Conservation (phyloP, 495 filamentous ascomycete species). For the Neurospora pannonica region DNA sequence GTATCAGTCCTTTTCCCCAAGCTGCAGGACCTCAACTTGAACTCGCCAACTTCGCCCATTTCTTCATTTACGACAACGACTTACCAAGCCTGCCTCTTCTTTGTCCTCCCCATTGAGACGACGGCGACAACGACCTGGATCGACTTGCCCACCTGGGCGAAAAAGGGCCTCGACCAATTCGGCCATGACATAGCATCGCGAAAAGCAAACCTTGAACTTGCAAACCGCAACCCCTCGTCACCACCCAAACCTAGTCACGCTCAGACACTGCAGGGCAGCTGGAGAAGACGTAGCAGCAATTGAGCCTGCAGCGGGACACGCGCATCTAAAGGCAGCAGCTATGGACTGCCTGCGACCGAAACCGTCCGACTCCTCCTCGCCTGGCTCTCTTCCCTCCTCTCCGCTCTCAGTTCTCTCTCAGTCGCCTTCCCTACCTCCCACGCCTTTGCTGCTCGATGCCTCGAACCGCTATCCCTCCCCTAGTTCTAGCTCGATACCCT, state of each 20-base stretch:
- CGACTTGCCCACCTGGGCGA: neutral
- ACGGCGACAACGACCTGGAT: neutral
- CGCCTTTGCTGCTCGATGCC: constrained; percentile 32
- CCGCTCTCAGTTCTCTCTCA: constrained; percentile 39
- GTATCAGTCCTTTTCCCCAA: neutral
- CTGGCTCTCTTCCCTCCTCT: constrained; percentile 34
- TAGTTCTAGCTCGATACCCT: constrained; percentile 20
- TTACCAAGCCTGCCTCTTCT: neutral
- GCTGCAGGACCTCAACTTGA: neutral
- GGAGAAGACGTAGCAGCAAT: neutral
- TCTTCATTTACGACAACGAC: neutral
- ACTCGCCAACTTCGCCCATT: neutral
- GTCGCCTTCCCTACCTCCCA: constrained; percentile 47
- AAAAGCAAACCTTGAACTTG: neutral
- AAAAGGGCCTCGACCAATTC: neutral
- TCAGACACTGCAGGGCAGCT: neutral
- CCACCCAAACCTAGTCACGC: neutral
- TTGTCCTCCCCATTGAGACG: neutral
- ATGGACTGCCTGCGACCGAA: constrained; percentile 16
- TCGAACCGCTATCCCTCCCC: constrained; percentile 34
- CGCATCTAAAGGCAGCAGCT: constrained; percentile 4
- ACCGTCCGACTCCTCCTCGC: constrained; percentile 19
- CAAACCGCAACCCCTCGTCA: neutral
- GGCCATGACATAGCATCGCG: constrained; percentile 18
- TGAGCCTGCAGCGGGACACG: neutral